A percentile compares a stretch with the other conserved stretches of the same genome.
Conservation (phyloP, 805 yeast genomes). For the Kluyveromyces aestuarii region DNA sequence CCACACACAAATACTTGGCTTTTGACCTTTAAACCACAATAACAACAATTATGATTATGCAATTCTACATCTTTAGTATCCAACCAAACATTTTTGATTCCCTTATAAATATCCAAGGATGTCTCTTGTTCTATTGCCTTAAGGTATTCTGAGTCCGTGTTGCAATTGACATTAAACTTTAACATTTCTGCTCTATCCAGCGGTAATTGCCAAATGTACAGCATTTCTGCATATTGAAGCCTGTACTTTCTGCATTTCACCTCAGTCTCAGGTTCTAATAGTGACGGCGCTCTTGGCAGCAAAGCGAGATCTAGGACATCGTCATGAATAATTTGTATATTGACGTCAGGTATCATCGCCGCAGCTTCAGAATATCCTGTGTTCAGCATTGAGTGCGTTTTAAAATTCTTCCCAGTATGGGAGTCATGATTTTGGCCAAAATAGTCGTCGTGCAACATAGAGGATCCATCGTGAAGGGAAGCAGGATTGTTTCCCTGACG, state of each 20-base stretch:
- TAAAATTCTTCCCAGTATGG: neutral
- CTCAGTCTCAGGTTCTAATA: slow-evolving; percentile 19
- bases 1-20: slow-evolving; percentile 61
- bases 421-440: slow-evolving; percentile 8
- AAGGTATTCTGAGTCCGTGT: slow-evolving; percentile 31
- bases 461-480: slow-evolving; percentile 7
- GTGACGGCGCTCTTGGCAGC: slow-evolving; percentile 10
- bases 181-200: slow-evolving; percentile 70
- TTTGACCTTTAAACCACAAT: slow-evolving; percentile 52
- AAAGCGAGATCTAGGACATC: slow-evolving; percentile 18
- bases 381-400: neutral
- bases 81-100: slow-evolving; percentile 20
- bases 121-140: slow-evolving; percentile 13
- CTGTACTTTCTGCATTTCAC: slow-evolving; percentile 36
- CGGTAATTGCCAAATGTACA: slow-evolving; percentile 78
- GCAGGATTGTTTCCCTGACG: neutral
- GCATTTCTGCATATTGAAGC: slow-evolving; percentile 64
- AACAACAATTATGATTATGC: slow-evolving; percentile 46
- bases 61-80: slow-evolving; percentile 13
- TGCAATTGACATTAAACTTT: slow-evolving; percentile 31
- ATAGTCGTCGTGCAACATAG: slow-evolving; percentile 22
- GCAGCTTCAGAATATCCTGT: neutral
- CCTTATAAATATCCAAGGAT: slow-evolving; percentile 29
- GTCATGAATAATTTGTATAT: slow-evolving; percentile 20
- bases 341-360: slow-evolving; percentile 14